Evolutionary conservation across 2,329 filamentous ascomycete species (phyloP).

Genomic region (Onygenales sp.): DNA sequence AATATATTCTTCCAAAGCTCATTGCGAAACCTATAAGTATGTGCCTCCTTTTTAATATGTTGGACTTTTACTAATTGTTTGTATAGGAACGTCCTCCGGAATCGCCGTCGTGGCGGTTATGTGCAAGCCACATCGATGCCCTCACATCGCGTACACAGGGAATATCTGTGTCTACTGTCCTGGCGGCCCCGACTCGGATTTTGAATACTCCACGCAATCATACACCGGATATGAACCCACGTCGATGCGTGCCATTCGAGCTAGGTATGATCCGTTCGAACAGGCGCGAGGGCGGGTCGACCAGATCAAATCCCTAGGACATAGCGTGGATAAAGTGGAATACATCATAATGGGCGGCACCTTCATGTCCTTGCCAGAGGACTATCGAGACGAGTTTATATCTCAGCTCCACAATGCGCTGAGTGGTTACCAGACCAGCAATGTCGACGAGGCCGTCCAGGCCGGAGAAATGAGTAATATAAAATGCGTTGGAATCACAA

Average conservation of each 20-base stretch:
- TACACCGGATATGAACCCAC: conserved; percentile 98
- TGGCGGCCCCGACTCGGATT: conserved; percentile 93
- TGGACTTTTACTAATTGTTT: neutral
- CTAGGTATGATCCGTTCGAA: conserved; percentile 94
- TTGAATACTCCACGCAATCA: conserved; percentile 97
- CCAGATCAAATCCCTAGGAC: conserved; percentile 88
- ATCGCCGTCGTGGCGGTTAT: conserved; percentile 98
- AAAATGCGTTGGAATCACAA: conserved; percentile 97
- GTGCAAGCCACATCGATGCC: conserved; percentile 97
- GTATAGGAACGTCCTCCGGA: conserved; percentile 77
- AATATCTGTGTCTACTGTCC: conserved; percentile 99
- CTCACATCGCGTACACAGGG: conserved; percentile 95
- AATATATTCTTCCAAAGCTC: conserved; percentile 92
- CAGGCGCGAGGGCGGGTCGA: conserved; percentile 93
- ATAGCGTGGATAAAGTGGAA: conserved; percentile 97
- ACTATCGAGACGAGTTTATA: conserved; percentile 89
- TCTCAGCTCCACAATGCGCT: conserved; percentile 93
- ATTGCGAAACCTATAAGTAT: conserved; percentile 91
- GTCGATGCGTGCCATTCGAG: conserved; percentile 94
- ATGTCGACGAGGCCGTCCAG: conserved; percentile 90
- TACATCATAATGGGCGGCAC: conserved; percentile 99
- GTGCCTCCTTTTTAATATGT: conserved; percentile 18
- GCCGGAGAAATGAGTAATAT: conserved; percentile 94
- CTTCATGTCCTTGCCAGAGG: conserved; percentile 89
- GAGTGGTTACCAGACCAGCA: conserved; percentile 86